Conservation (phyloP, 139 green algal genomes). For the Micromonas pusilla region DNA sequence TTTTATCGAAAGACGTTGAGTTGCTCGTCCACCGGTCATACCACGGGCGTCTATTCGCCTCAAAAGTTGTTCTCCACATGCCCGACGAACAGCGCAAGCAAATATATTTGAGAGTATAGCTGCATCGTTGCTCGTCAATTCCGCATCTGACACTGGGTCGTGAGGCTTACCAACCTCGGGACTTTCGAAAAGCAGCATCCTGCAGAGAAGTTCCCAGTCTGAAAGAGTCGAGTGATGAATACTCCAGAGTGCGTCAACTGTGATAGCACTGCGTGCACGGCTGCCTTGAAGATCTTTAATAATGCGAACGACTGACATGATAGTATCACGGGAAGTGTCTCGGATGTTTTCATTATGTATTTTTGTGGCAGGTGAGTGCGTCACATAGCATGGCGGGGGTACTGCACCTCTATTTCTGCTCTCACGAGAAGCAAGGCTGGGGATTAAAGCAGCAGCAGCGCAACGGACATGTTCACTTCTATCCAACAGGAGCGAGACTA, state of each 20-base stretch:
- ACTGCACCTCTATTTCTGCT: no score
- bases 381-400: slow-evolving; percentile 6
- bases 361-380: neutral
- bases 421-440: no score
- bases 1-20: neutral
- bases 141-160: neutral
- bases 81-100: neutral
- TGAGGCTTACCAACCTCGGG: neutral
- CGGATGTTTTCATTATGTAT: no score
- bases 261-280: neutral
- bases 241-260: neutral
- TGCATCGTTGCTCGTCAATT: neutral
- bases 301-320: neutral
- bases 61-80: neutral
- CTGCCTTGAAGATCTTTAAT: neutral
- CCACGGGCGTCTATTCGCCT: no score
- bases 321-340: neutral
- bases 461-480: no score
- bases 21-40: neutral
- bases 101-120: neutral
- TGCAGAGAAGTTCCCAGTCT: neutral
- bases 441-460: no score
- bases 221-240: neutral
- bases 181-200: neutral
- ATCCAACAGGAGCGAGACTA: no score